These are phyloP conservation scores for Cyclostephanos tholiformis DNA, from an alignment of 108 stramenopile genomes.

Conservation along the genomic window DNA sequence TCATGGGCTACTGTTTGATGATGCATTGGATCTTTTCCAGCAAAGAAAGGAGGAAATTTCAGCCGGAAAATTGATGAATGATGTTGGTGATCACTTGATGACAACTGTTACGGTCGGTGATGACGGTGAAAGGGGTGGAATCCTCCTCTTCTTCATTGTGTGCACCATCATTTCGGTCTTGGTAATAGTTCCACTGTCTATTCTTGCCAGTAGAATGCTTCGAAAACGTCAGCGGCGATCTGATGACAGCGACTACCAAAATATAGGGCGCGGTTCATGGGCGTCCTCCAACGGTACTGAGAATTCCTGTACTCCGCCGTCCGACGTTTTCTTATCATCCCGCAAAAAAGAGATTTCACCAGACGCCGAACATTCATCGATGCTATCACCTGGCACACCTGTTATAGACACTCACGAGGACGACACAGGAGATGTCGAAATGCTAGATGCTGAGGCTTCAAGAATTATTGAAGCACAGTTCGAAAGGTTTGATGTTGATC, in stretches of 20 bases:
- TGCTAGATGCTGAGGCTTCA: conserved; percentile 31
- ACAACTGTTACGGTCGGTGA: background rate
- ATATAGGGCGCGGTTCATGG: background rate
- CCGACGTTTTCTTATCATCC: conserved; percentile 18
- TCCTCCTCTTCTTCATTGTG: conserved; percentile 10
- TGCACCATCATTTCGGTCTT: background rate
- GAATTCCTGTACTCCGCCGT: conserved; percentile 1
- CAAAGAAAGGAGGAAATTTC: conserved; percentile 20
- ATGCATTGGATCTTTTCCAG: conserved; percentile 39
- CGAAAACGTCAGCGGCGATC: background rate
- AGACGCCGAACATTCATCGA: conserved; percentile 10
- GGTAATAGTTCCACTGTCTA: background rate
- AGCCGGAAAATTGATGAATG: background rate
- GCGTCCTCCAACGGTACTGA: background rate
- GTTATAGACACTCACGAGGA: background rate
- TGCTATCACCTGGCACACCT: background rate
- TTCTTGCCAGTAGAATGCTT: conserved; percentile 3
- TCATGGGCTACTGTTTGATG: conserved; percentile 29
- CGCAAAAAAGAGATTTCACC: conserved; percentile 12
- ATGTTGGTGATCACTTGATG: background rate
- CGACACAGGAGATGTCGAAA: conserved; percentile 24
- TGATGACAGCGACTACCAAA: conserved; percentile 5
- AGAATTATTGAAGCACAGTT: conserved; percentile 30
- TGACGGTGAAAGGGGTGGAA: background rate
- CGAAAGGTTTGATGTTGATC: too few species aligned